Base-by-base conservation (phyloP, 805 yeast species). In the Sugiyamaella valdiviana region DNA sequence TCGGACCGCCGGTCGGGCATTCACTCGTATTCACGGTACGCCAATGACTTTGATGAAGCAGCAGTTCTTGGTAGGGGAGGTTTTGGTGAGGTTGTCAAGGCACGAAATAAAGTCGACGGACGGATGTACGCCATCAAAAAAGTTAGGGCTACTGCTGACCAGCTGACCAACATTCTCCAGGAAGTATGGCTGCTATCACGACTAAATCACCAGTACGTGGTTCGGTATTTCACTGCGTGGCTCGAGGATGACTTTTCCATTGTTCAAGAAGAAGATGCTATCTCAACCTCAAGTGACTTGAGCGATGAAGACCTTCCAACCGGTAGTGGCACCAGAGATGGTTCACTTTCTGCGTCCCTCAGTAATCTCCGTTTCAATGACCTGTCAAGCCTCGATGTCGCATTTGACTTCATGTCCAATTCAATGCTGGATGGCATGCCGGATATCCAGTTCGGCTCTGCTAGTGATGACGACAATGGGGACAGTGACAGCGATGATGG, bases 11-110 rank as follows among this genome's bases (percentile, higher is more conserved):
- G 17, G n/a, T 29, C 44, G 7, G 26, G 26, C 22, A 32, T 19
- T 24, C 24, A 23, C 15, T 10, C 50, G 5, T 66, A 72, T 49
- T 88, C 96, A 0, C 73, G 99, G 54, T 93, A 91, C 62, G 85
- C 82, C 2, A 79, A 90, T 53, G 99, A 93, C 63, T 93, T 95
- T 65, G 99, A 93, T 64, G 99, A 93, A 62, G 85, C 88, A 39
- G 93, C 91, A 0, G 79, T 83, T 17, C 68, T 93, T 6, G 99
- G 99, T 1, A 80, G 82, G 57, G 99, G 99, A 36, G 99, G 95
- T 0, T 93, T 85, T 67, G 99, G 99, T 5, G 97, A 93, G 64
- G 99, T 93, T 6, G 96, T 93, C n/a, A 90, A 91, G 60, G 98
- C 93, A 0, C 73, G 99, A 52, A 91, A 90, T 63, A 78, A 90